Evolutionary conservation across 768 basidiomycete species (phyloP).

Genomic region (Leccinum boreale): DNA sequence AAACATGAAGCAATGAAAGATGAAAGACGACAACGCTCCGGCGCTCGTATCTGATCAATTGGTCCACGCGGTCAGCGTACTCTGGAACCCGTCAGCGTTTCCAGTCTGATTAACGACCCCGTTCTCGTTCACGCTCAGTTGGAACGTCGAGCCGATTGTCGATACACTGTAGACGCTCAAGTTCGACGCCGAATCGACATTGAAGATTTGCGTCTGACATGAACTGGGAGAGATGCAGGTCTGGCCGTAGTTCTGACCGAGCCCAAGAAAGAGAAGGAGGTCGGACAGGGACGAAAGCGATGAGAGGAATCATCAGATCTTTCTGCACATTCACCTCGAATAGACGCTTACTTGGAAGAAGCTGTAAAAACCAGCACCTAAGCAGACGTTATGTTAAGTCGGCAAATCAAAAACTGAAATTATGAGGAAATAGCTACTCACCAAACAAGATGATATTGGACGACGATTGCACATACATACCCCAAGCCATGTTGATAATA

Average conservation of each 20-base stretch:
- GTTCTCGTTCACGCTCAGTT: constrained; percentile 36
- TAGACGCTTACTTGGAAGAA: constrained; percentile 39
- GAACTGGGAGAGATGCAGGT: constrained; percentile 33
- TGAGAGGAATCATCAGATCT: not conserved
- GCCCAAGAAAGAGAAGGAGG: not conserved
- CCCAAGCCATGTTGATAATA: constrained; percentile 7
- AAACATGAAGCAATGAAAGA: not conserved
- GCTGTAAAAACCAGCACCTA: constrained; percentile 48
- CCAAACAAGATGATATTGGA: constrained; percentile 43
- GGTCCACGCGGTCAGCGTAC: not conserved
- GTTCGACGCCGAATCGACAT: constrained; percentile 37
- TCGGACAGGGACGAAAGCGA: not conserved
- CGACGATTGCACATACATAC: constrained; percentile 30
- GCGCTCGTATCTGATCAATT: not conserved
- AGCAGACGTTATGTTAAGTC: not conserved
- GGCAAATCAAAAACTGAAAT: constrained; percentile 22
- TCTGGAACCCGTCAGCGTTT: constrained; percentile 18
- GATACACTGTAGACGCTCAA: constrained; percentile 43
- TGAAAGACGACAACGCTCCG: not conserved
- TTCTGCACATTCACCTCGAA: not conserved
- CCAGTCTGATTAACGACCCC: constrained; percentile 34
- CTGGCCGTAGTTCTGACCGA: constrained; percentile 35
- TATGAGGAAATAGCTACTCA: constrained; percentile 14
- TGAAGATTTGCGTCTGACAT: constrained; percentile 44
- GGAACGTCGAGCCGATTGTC: constrained; percentile 41